Evolutionary conservation across 2,329 filamentous ascomycete species (phyloP), one percentile per base, ranked within the genome.

Genomic region (Malbranchea zuffiana): DNA sequence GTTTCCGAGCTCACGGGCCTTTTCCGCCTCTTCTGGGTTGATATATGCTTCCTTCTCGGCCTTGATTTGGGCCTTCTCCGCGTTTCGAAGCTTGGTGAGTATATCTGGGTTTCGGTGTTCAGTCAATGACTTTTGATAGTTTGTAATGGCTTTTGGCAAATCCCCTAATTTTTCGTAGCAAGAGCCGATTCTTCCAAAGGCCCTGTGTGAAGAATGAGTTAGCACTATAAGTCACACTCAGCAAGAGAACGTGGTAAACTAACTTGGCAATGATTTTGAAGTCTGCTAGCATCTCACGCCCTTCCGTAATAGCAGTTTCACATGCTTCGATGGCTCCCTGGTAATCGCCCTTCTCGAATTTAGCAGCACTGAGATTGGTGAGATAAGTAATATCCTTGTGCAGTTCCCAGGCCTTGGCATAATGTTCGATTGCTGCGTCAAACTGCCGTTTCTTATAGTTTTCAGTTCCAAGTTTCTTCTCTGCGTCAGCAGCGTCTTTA

Each of bases 391-490:
- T 93, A 54, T 98, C 90, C 71, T 95, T 90, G 74, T 84, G 72
- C 25, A 82, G 63, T 42, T 94, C 87, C 90, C 90, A 98, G 0
- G 90, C 90, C 61, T 93, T 92, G 58, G 62, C 74, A 70, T 98
- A 98, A 67, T 98, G 85, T 56, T 79, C 76, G 52, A 98, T 95
- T 34, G 90, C 90, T 55, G 82, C 78, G 52, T 96, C 90, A 49
- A 98, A 95, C 57, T 95, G 79, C 50, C 85, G 80, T 75, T 96
- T 96, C 79, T 98, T 98, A 73, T 98, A 98, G 60, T 80, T 80
- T 50, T 90, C 85, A 10, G 88, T 98, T 40, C 90, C 90, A 40
- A 92, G 69, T 19, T 80, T 82, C 75, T 98, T 98, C 65, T 95
- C 82, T 59, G 86, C 83, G 51, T 98, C 90, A 29, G 87, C 90